These are phyloP conservation scores for Oryza glumipatula DNA, from an alignment of 176 grass and related monocot species.

Conservation along the genomic window DNA sequence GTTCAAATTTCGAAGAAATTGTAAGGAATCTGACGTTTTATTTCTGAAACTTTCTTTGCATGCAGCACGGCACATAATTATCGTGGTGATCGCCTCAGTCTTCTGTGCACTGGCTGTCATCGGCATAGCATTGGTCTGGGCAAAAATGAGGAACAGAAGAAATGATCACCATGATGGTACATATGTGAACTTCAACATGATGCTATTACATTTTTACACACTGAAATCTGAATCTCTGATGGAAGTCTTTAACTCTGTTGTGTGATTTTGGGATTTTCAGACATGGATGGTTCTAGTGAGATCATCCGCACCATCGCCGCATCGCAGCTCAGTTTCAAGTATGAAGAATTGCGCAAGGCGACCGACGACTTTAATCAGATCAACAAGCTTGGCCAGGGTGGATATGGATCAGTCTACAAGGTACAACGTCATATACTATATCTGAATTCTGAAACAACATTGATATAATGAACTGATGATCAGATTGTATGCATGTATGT, in stretches of 20 bases:
- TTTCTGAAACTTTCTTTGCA: background rate
- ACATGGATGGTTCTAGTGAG: slow-evolving; percentile 59
- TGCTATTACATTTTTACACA: background rate
- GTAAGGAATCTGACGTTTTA: background rate
- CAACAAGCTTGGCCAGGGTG: slow-evolving; percentile 84
- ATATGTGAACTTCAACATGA: background rate
- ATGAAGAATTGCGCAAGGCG: slow-evolving; percentile 61
- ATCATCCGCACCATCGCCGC: slow-evolving; percentile 64
- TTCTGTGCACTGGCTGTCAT: slow-evolving; percentile 40
- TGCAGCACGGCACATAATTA: slow-evolving; percentile 50
- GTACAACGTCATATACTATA: slow-evolving; percentile 29
- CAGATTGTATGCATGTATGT: too few species aligned
- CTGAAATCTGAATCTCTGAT: background rate
- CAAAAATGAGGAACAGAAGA: slow-evolving; percentile 40
- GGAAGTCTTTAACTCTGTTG: background rate
- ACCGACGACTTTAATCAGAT: slow-evolving; percentile 69
- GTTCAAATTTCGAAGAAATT: background rate
- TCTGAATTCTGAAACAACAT: background rate
- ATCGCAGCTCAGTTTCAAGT: slow-evolving; percentile 68
- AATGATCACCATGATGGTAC: slow-evolving; percentile 48
- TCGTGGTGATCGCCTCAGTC: slow-evolving; percentile 46
- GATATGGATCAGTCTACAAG: slow-evolving; percentile 84
- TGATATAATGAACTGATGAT: background rate
- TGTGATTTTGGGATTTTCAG: background rate
- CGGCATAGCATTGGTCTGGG: slow-evolving; percentile 59